Base-by-base conservation (phyloP, 306 rosid species). In the Cajanus cajan region DNA sequence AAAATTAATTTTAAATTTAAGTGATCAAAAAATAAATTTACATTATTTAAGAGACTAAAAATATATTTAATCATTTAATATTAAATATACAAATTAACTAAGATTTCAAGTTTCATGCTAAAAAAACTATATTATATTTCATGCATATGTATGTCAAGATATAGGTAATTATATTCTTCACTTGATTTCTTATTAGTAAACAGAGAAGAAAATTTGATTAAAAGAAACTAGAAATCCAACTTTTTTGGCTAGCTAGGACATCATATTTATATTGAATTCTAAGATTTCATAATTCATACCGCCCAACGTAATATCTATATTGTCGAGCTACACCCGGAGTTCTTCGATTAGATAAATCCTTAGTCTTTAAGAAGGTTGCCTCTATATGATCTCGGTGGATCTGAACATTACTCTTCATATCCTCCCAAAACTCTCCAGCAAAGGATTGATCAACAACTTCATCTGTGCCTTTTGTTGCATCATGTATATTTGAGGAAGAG, bases 281-380 rank as follows among this genome's bases (percentile, higher is more conserved):
- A 22, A 67, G 40, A 80, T 65, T 37, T 63, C 15, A 61, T 61
- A 64, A 73, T 78, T 63, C 76, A 66, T 90, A 90, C 94, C 94
- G 79, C 68, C 97, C 97, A 59, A 92, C 22, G 70, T 84, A 92
- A 83, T 92, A 92, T 90, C 94, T 85, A 66, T 75, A 88, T 76
- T 92, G 97, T 37, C 90, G 87, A 63, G 68, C 57, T 28, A 90
- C 73, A 61, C 94, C 97, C 44, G 97, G 94, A 62, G 93, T 87
- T 80, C 44, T 64, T 76, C 97, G 84, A 48, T 86, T 59, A 24
- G 97, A 92, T 66, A 92, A 84, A 80, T 92, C 97, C 88, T 82
- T 87, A 55, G 59, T 61, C 10, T 22, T 19, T 78, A 71, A 76
- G 57, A 88, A 84, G 80, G 72, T 85, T 31, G 89, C 83, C 54